Evolutionary conservation across 257 asterid species (phyloP), one percentile per base, ranked within the genome.

Genomic region (Plantago ovata): DNA sequence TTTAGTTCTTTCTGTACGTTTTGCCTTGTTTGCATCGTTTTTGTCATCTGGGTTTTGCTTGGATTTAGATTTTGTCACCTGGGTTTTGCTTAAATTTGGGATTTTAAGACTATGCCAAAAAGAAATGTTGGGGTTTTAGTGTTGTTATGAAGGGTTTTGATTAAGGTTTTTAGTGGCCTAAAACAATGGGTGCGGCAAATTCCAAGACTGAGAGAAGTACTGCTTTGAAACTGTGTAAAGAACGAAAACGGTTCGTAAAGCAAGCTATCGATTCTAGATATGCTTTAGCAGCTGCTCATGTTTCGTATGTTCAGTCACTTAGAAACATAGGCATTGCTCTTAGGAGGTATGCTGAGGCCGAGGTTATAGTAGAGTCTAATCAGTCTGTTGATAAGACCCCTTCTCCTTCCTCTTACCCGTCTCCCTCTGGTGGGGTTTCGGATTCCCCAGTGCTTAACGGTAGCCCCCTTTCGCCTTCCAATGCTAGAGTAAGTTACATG

Each of bases 261-360:
- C 89, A 84, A 81, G 98, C 97, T 3, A 83, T 82, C 53, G 97
- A 92, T 75, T 93, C 95, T 1, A 78, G 97, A 63, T 93, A 76
- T 56, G 93, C 91, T 48, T 73, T 89, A 60, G 98, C 98, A 36
- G 98, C 98, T 63, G 93, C 95, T 1, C 98, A 93, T 60, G 94
- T 89, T 66, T 84, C 95, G 0, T 93, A 93, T 60, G 80, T 82
- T 66, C 85, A 85, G 62, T 89, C 98, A 45, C 77, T 93, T 57
- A 81, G 81, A 54, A 89, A 81, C 72, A 77, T 89, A 63, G 98
- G 98, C 63, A 71, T 71, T 82, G 95, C 89, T 68, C 95, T 93
- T 43, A 73, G 87, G 65, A 81, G 94, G 66, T 93, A 80, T 55
- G 98, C 98, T 6, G 97, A 86, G 78, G 95, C 95, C 18, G 96